Evolutionary conservation across 1,284 basidiomycete species (phyloP).

Genomic region (Apiotrichum sp.): DNA sequence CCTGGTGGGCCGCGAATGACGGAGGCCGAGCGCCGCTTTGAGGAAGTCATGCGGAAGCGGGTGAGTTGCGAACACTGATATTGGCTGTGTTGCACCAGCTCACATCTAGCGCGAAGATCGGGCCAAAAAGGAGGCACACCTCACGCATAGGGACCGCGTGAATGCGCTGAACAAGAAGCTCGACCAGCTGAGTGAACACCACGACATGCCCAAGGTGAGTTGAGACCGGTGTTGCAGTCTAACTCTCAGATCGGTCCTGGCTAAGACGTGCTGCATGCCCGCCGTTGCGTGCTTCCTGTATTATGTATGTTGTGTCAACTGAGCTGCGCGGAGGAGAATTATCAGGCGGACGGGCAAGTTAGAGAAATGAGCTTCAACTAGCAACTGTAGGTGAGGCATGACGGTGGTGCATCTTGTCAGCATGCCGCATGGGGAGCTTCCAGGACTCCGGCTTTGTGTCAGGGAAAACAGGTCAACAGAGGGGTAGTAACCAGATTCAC

Average conservation of each 20-base stretch:
- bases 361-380: no score
- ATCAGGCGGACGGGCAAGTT: no score
- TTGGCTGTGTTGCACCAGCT: no score
- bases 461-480: no score
- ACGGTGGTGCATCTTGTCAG: no score
- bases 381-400: no score
- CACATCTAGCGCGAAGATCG: conserved; percentile 62
- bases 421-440: no score
- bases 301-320: neutral
- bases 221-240: no score
- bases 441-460: no score
- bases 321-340: no score
- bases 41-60: conserved; percentile 73
- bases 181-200: conserved; percentile 58
- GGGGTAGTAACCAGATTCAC: no score
- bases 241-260: conserved; percentile 15
- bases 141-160: conserved; percentile 93
- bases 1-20: conserved; percentile 56
- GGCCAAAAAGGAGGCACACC: conserved; percentile 71
- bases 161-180: conserved; percentile 85
- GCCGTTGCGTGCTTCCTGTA: no score
- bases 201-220: conserved; percentile 43
- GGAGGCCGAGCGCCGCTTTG: conserved; percentile 82
- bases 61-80: conserved; percentile 51
- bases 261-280: neutral